phyloP scores from a whole-genome alignment of 2,329 filamentous ascomycete species.

The Cytospora piceicola region DNA sequence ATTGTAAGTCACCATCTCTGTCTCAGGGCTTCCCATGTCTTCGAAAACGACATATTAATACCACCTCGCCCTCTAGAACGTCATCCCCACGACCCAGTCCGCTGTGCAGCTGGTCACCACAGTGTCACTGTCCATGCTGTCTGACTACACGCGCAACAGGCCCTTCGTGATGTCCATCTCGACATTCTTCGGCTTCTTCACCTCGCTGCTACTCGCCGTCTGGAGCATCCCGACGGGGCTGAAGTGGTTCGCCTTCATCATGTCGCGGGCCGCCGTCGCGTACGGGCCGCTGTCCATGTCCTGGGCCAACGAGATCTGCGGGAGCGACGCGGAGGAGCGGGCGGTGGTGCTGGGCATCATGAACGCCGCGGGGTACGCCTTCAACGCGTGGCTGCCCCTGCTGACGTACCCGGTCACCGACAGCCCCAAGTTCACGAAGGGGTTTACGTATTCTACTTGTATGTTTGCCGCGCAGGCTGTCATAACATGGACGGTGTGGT shows the following conservation, averaged over 20 bases:
- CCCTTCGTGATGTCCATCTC: conserved; percentile 29
- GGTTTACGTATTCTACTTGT: conserved; percentile 35
- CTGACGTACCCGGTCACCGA: conserved; percentile 43
- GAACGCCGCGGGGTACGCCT: conserved; percentile 49
- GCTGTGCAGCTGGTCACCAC: conserved; percentile 51
- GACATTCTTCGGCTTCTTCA: conserved; percentile 28
- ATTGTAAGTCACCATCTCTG: conserved; percentile 43
- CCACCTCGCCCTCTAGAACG: conserved; percentile 40
- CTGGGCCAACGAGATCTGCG: conserved; percentile 53
- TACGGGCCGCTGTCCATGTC: conserved; percentile 39
- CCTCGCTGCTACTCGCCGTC: conserved; percentile 27
- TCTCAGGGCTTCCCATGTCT: background rate
- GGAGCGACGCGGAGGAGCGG: conserved; percentile 51
- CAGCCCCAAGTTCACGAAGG: conserved; percentile 46
- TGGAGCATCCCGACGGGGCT: conserved; percentile 26
- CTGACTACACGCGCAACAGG: conserved; percentile 49
- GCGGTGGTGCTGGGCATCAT: conserved; percentile 54
- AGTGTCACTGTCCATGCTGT: conserved; percentile 57
- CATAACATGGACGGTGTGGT: conserved; percentile 29
- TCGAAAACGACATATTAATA: background rate
- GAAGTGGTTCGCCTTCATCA: conserved; percentile 33
- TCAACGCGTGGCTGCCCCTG: conserved; percentile 49
- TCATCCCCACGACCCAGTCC: conserved; percentile 50
- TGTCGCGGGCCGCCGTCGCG: conserved; percentile 15
- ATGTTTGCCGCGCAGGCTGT: conserved; percentile 23